Conservation (phyloP, 2,329 filamentous ascomycete genomes). For the Verticillium zaregamsianum region DNA sequence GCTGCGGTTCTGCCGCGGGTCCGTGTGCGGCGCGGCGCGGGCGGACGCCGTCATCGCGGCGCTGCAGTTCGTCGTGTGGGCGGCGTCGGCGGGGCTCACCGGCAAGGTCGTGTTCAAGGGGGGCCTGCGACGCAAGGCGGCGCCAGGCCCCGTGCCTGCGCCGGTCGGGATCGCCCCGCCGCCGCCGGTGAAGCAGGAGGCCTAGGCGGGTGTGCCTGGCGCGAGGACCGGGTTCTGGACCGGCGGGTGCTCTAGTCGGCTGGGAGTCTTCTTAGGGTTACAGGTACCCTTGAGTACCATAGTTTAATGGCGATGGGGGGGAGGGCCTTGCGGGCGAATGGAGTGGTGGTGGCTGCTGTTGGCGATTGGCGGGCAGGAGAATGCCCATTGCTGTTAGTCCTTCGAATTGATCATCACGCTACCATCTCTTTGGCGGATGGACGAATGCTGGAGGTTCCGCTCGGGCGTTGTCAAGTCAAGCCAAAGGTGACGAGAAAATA, state of each 20-base stretch:
- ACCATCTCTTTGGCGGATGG: too few species aligned
- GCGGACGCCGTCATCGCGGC: conserved; percentile 52
- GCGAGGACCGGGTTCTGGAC: background rate
- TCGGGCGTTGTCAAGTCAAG: background rate
- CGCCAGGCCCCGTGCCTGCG: conserved; percentile 19
- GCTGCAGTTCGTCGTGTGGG: conserved; percentile 51
- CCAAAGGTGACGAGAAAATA: background rate
- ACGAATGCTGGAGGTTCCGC: background rate
- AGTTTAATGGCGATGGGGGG: too few species aligned
- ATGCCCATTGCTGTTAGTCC: background rate
- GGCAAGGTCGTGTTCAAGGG: conserved; percentile 43
- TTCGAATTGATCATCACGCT: background rate
- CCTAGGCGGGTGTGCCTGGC: background rate
- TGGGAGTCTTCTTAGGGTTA: too few species aligned
- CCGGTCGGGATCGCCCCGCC: background rate
- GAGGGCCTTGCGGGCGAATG: background rate
- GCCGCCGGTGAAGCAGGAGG: background rate
- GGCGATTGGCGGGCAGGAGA: background rate
- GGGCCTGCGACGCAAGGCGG: conserved; percentile 22
- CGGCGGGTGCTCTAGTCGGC: too few species aligned
- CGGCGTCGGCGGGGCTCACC: conserved; percentile 39
- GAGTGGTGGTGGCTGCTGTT: background rate
- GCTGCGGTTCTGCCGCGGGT: conserved; percentile 53
- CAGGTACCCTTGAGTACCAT: too few species aligned
- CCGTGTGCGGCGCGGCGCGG: conserved; percentile 51